Evolutionary conservation across 257 asterid species (phyloP).

Genomic region (Mitragyna speciosa): DNA sequence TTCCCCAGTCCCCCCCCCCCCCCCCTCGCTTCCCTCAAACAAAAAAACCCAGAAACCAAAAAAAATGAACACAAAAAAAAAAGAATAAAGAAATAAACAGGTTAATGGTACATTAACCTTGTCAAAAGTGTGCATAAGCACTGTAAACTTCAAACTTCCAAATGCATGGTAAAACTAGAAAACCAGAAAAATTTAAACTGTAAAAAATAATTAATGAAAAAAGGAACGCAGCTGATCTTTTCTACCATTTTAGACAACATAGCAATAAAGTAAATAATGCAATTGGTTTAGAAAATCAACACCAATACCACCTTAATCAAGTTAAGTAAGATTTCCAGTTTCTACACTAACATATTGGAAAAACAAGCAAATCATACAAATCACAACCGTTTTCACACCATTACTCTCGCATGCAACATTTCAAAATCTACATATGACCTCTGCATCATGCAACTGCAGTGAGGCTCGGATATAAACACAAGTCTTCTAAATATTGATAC

Average conservation of each 20-base stretch:
- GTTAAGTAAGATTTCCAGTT: not conserved
- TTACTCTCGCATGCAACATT: constrained; percentile 5
- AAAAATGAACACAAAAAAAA: too few species aligned
- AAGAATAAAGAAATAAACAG: not conserved
- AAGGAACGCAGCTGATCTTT: not conserved
- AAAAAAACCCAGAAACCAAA: not conserved
- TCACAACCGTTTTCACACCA: not conserved
- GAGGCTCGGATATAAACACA: not conserved
- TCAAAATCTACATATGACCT: not conserved
- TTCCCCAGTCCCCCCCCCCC: too few species aligned
- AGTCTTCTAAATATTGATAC: too few species aligned
- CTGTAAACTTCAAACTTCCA: not conserved
- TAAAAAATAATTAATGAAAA: too few species aligned
- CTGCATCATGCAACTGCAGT: not conserved
- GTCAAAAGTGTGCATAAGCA: not conserved
- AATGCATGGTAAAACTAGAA: not conserved
- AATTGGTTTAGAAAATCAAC: not conserved
- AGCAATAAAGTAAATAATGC: not conserved
- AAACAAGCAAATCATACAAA: not conserved
- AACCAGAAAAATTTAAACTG: not conserved
- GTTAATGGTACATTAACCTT: not conserved
- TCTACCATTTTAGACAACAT: not conserved
- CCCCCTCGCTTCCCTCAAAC: too few species aligned
- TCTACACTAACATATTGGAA: not conserved
- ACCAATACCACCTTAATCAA: not conserved